phyloP scores from a whole-genome alignment of 208 protist genomes.

The Wallacemonas sp. region DNA sequence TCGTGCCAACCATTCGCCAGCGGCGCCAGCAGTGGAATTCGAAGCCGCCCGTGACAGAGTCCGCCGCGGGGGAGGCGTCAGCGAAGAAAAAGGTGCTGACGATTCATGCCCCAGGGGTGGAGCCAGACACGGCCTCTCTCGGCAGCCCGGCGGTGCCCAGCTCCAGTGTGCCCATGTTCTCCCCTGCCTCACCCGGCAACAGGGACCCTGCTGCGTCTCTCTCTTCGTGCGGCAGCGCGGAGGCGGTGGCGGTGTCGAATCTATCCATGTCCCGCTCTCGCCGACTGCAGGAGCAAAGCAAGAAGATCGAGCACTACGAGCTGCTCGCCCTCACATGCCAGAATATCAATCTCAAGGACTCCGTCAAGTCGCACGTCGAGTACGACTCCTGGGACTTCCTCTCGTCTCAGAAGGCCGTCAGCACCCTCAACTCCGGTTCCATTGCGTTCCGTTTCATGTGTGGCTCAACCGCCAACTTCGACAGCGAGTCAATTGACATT shows the following conservation, averaged over 20 bases:
- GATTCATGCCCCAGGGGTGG: conserved; percentile 62
- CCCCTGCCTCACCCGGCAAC: not conserved
- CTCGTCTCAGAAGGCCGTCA: conserved; percentile 24
- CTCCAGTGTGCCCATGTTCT: not conserved
- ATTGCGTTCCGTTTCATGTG: conserved; percentile 84
- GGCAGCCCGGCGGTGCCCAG: conserved; percentile 16
- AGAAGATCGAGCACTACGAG: conserved; percentile 77
- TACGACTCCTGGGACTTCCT: conserved; percentile 82
- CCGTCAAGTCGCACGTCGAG: conserved; percentile 39
- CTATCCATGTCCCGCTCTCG: conserved; percentile 22
- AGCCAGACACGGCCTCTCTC: conserved; percentile 28
- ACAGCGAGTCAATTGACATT: conserved; percentile 47
- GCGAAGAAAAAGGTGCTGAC: conserved; percentile 36
- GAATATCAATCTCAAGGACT: conserved; percentile 40
- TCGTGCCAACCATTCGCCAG: conserved; percentile 74
- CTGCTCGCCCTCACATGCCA: conserved; percentile 66
- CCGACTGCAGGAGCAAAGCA: conserved; percentile 5
- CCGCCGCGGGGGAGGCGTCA: not conserved
- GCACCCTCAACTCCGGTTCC: conserved; percentile 64
- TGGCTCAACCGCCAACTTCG: conserved; percentile 31
- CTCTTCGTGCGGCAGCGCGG: conserved; percentile 18
- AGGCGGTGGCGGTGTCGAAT: not conserved
- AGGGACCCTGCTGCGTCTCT: not conserved
- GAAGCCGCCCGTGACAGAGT: conserved; percentile 1
- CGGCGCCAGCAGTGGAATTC: conserved; percentile 29